Evolutionary conservation across 805 yeast genomes (phyloP).

Genomic region (Yarrowia deformans): DNA sequence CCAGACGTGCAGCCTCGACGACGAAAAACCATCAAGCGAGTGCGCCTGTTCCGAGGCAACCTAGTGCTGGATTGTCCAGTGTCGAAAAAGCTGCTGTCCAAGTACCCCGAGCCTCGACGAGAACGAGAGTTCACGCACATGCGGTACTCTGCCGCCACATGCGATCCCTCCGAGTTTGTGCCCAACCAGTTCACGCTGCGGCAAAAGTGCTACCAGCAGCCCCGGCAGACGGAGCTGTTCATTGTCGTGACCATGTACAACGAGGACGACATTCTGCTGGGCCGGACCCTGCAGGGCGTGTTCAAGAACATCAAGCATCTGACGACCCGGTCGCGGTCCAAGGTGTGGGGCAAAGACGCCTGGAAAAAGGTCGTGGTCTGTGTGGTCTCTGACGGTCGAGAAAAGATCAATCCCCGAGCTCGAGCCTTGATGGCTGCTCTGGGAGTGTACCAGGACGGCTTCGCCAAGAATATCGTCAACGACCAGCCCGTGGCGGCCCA

Average conservation of each 20-base stretch:
- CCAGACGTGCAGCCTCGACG: slow-evolving; percentile 49
- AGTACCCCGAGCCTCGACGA: slow-evolving; percentile 58
- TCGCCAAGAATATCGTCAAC: slow-evolving; percentile 89
- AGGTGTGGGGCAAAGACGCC: slow-evolving; percentile 91
- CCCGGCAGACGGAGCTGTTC: slow-evolving; percentile 84
- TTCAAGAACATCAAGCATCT: slow-evolving; percentile 85
- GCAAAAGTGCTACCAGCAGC: slow-evolving; percentile 77
- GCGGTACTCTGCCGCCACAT: slow-evolving; percentile 94
- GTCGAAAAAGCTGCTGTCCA: slow-evolving; percentile 66
- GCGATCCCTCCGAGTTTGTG: slow-evolving; percentile 80
- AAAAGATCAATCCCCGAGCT: slow-evolving; percentile 78
- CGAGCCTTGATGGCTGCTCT: slow-evolving; percentile 81
- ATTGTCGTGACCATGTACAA: slow-evolving; percentile 90
- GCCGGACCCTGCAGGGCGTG: slow-evolving; percentile 87
- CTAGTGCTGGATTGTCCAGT: slow-evolving; percentile 89
- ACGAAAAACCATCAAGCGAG: slow-evolving; percentile 54
- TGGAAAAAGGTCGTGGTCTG: slow-evolving; percentile 95
- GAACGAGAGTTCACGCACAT: slow-evolving; percentile 78
- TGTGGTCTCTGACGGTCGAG: slow-evolving; percentile 90
- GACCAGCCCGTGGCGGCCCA: slow-evolving; percentile 83
- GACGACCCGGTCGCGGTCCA: slow-evolving; percentile 65
- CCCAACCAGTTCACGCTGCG: slow-evolving; percentile 75
- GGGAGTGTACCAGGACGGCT: slow-evolving; percentile 94
- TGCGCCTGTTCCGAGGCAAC: slow-evolving; percentile 72
- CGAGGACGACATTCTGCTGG: slow-evolving; percentile 82